Conservation (phyloP, 306 rosid species). For the Ochetophila trinervis region DNA sequence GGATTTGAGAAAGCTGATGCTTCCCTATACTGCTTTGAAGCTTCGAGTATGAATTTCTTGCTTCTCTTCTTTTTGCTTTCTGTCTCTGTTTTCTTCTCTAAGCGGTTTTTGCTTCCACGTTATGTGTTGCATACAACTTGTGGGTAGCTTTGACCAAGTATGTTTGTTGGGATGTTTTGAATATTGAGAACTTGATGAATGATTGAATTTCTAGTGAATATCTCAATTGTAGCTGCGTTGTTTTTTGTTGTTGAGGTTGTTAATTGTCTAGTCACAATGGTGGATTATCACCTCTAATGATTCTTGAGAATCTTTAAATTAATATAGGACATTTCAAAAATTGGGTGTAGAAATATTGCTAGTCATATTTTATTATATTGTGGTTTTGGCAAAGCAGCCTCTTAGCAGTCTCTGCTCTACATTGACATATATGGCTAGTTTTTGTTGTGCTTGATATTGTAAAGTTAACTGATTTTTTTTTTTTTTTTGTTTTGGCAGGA, state of each 20-base stretch:
- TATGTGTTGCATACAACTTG: not conserved
- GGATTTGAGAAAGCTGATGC: conserved; percentile 89
- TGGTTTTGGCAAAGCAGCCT: not conserved
- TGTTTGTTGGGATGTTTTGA: too few relatives aligned
- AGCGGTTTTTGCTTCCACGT: not conserved
- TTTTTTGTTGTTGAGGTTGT: not conserved
- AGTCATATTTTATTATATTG: not conserved
- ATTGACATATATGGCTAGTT: not conserved
- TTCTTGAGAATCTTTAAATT: too few relatives aligned
- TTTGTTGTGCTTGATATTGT: not conserved
- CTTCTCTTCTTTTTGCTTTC: not conserved
- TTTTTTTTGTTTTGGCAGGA: conserved; percentile 50
- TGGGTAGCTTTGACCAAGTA: too few relatives aligned
- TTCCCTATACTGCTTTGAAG: conserved; percentile 79
- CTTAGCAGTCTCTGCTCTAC: not conserved
- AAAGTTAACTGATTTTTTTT: conserved; percentile 14
- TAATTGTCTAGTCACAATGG: not conserved
- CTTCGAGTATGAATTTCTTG: conserved; percentile 45
- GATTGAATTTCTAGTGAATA: not conserved
- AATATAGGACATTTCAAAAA: not conserved
- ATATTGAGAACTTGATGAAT: too few relatives aligned
- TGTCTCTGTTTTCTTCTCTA: not conserved
- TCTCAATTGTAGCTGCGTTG: not conserved
- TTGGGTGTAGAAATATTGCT: not conserved
- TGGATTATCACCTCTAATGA: too few relatives aligned